Percentiles rank a stretch among this genome's conserved stretches.
Evolutionary conservation across 257 asterid species (phyloP).

Genomic region (Ilex asprella): DNA sequence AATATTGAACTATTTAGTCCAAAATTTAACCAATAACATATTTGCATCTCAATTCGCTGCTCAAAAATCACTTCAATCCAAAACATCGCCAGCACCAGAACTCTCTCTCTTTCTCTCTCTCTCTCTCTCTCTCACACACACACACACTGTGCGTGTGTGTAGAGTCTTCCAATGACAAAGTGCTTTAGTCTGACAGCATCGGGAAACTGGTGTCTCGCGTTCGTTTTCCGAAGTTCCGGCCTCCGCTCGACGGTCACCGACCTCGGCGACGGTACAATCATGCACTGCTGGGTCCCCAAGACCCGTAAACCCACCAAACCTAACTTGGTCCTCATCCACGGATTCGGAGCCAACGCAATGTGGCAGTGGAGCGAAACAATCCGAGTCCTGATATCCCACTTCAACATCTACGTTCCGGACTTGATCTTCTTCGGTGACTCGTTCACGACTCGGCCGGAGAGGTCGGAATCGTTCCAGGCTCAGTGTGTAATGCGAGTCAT

Average conservation of each 20-base stretch:
- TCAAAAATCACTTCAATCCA: too few relatives aligned
- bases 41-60: too few relatives aligned
- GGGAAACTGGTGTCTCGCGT: slow-evolving; percentile 37
- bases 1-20: too few relatives aligned
- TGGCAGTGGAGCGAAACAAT: slow-evolving; percentile 66
- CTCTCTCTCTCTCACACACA: too few relatives aligned
- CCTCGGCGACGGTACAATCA: slow-evolving; percentile 51
- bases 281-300: slow-evolving; percentile 59
- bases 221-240: slow-evolving; percentile 36
- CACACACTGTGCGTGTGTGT: too few relatives aligned
- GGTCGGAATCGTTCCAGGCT: slow-evolving; percentile 60
- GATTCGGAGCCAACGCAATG: slow-evolving; percentile 55
- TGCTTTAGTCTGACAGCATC: slow-evolving; percentile 54
- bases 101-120: too few relatives aligned
- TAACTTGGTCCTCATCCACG: slow-evolving; percentile 53
- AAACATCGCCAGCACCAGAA: too few relatives aligned
- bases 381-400: slow-evolving; percentile 24
- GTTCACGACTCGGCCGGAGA: slow-evolving; percentile 42
- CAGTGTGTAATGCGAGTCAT: slow-evolving; percentile 44
- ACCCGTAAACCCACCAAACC: slow-evolving; percentile 30
- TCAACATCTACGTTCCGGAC: slow-evolving; percentile 72
- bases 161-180: slow-evolving; percentile 21
- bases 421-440: slow-evolving; percentile 58
- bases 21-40: too few relatives aligned
- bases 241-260: slow-evolving; percentile 45